Evolutionary conservation across 805 yeast species (phyloP).

Genomic region (Kodamaea jinghongensis): DNA sequence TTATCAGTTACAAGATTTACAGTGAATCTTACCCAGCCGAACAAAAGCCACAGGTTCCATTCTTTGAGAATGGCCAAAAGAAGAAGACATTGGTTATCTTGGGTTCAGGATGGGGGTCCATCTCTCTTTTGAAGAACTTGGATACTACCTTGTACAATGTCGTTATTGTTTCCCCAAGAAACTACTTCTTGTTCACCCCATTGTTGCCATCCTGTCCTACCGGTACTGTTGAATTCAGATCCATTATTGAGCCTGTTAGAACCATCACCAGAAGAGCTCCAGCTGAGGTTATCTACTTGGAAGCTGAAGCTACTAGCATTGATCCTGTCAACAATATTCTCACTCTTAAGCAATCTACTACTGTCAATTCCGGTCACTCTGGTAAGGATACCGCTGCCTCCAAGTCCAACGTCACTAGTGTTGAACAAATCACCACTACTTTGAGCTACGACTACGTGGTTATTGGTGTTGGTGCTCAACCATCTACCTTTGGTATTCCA

Average conservation of each 20-base stretch:
- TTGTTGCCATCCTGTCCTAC: slow-evolving; percentile 92
- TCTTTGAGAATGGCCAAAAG: slow-evolving; percentile 53
- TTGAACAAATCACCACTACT: slow-evolving; percentile 45
- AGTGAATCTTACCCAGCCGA: slow-evolving; percentile 59
- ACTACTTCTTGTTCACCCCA: slow-evolving; percentile 95
- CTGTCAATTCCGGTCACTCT: slow-evolving; percentile 54
- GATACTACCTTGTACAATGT: slow-evolving; percentile 89
- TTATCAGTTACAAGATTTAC: slow-evolving; percentile 52
- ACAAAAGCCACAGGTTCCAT: slow-evolving; percentile 60
- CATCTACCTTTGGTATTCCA: slow-evolving; percentile 91
- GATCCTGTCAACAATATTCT: slow-evolving; percentile 70
- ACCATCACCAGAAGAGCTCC: slow-evolving; percentile 74
- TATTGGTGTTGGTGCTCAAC: slow-evolving; percentile 92
- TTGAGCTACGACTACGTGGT: slow-evolving; percentile 78
- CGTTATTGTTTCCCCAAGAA: slow-evolving; percentile 87
- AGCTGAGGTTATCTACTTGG: slow-evolving; percentile 78
- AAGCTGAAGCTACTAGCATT: slow-evolving; percentile 85
- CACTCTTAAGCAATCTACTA: slow-evolving; percentile 58
- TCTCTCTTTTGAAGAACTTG: slow-evolving; percentile 76
- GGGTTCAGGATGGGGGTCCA: slow-evolving; percentile 96
- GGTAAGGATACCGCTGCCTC: slow-evolving; percentile 47
- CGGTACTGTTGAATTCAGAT: slow-evolving; percentile 85
- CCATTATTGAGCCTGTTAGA: slow-evolving; percentile 92
- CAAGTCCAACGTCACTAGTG: slow-evolving; percentile 36
- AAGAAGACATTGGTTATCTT: slow-evolving; percentile 75